Base-by-base conservation (phyloP, 441 rosid genomes). In the Biscutella auriculata region DNA sequence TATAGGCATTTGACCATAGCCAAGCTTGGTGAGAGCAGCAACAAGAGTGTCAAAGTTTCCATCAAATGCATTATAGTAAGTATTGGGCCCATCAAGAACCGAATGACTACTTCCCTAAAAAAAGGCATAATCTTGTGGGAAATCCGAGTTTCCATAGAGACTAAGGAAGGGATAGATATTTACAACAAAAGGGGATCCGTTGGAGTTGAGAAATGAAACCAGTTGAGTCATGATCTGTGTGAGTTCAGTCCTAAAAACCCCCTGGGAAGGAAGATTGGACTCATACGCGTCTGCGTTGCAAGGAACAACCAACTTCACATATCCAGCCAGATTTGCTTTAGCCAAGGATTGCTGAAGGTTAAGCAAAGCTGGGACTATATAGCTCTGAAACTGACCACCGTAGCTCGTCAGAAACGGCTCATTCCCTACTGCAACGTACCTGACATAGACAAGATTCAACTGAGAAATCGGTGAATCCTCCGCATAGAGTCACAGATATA, bases 131-230 rank as follows among this genome's bases (percentile, higher is more conserved):
- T 93, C 95, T 75, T 93, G 88, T 1, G 98, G 98, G 46, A 88
- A 93, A 74, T 88, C 95, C 1, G 90, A 72, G 83, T 73, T 86
- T 19, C 80, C 87, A 60, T 93, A 92, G 4, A 88, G 87, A 69
- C 98, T 92, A 32, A 92, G 83, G 74, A 92, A 88, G n/a, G 96
- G 98, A 55, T 88, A 92, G 44, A 88, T 92, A 68, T 88, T 92
- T 60, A 86, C 96, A 11, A 88, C 74, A 49, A 93, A 93, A 35
- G 97, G 96, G 29, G 98, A 81, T 15, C 88, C 93, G 63, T 83
- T 93, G 21, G 97, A 76, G 72, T 76, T 81, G 50, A 93, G 96
- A 77, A 88, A 82, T 0, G 87, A 79, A 59, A 82, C 88, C 42
- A 93, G 54, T 13, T 88, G 95, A 42, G 96, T 83, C 72, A 88